phyloP scores from a whole-genome alignment of 331 rosid genomes.

The Saraca asoca region DNA sequence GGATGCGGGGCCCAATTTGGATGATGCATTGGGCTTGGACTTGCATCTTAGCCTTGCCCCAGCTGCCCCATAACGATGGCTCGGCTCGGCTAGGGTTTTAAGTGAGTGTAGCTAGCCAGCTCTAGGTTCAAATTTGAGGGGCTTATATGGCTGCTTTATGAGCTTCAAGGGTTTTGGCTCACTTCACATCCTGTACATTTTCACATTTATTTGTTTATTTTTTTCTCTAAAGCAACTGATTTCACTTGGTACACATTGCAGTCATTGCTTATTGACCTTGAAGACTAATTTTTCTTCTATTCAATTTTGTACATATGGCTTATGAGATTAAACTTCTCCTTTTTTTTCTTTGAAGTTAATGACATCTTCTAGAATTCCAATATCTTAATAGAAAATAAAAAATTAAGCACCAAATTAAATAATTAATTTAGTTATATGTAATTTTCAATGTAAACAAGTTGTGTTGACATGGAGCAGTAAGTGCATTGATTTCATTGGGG shows the following conservation, averaged over 20 bases:
- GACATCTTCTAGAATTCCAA: neutral
- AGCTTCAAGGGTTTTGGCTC: neutral
- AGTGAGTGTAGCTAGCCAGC: neutral
- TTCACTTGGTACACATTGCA: slow-evolving; percentile 32
- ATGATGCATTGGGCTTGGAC: slow-evolving; percentile 84
- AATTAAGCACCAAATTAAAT: neutral
- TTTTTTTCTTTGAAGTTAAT: too few species aligned
- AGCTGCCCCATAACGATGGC: slow-evolving; percentile 43
- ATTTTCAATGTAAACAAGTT: too few species aligned
- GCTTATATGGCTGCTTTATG: neutral
- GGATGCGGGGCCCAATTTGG: slow-evolving; percentile 70
- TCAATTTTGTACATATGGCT: neutral
- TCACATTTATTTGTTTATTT: slow-evolving; percentile 45
- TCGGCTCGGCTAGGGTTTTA: slow-evolving; percentile 11
- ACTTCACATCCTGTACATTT: slow-evolving; percentile 59
- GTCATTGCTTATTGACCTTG: slow-evolving; percentile 4
- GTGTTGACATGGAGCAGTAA: too few species aligned
- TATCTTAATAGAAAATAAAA: neutral
- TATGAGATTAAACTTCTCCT: neutral
- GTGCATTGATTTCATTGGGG: neutral
- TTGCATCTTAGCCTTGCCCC: slow-evolving; percentile 85
- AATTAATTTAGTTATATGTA: too few species aligned
- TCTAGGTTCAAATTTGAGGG: slow-evolving; percentile 1
- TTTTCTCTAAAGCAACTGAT: slow-evolving; percentile 32
- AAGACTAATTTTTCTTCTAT: neutral